Conservation (phyloP, 192 early-diverging fungal genomes). For the Backusella parvicylindrica region DNA sequence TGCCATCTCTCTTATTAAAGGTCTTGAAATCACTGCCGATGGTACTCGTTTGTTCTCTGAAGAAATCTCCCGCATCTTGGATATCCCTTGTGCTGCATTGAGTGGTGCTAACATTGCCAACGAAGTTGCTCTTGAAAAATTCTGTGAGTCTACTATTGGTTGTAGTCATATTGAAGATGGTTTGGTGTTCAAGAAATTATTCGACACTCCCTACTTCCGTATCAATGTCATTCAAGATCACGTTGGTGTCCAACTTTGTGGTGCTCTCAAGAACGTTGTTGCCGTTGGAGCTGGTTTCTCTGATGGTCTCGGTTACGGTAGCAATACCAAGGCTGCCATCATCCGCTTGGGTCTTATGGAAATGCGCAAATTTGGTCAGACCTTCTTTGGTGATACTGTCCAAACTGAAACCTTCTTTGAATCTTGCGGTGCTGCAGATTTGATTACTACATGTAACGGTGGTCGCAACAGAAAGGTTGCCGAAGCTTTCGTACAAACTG, state of each 20-base stretch:
- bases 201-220: constrained; percentile 87
- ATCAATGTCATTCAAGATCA: constrained; percentile 85
- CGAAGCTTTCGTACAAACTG: constrained; percentile 85
- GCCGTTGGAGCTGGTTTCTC: constrained; percentile 94
- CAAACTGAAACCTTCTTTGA: constrained; percentile 95
- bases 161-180: constrained; percentile 69
- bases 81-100: constrained; percentile 76
- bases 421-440: constrained; percentile 94
- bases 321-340: constrained; percentile 98
- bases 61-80: constrained; percentile 74
- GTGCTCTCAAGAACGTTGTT: constrained; percentile 98
- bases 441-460: constrained; percentile 95
- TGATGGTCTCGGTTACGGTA: constrained; percentile 88
- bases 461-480: constrained; percentile 95
- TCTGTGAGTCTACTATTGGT: constrained; percentile 95
- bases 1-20: constrained; percentile 93
- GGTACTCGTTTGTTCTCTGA: constrained; percentile 80
- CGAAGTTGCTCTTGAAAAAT: constrained; percentile 91
- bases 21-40: constrained; percentile 69
- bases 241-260: constrained; percentile 94
- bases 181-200: constrained; percentile 71
- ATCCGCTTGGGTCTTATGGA: constrained; percentile 94
- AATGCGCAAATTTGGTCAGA: constrained; percentile 90
- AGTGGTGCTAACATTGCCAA: constrained; percentile 98
- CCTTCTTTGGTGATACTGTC: constrained; percentile 74